Percentiles rank a stretch among this genome's conserved stretches.
phyloP scores from a whole-genome alignment of 192 early-diverging fungal species.

The Coemansia asiatica region DNA sequence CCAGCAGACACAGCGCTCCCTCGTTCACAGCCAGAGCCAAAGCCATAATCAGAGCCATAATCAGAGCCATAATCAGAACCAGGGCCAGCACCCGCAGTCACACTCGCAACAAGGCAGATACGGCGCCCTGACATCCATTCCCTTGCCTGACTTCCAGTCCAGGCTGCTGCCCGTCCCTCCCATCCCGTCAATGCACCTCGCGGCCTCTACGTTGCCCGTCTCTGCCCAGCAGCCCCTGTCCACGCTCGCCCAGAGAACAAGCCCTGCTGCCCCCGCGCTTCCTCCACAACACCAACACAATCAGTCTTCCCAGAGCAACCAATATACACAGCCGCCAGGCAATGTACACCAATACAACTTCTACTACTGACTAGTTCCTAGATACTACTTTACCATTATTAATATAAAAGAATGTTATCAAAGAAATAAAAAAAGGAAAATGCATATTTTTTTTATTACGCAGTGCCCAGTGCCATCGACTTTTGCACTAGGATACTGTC shows the following conservation, averaged over 20 bases:
- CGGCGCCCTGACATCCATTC: not conserved
- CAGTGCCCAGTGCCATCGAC: constrained; percentile 18
- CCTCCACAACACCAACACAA: not conserved
- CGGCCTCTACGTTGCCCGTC: not conserved
- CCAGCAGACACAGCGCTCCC: not conserved
- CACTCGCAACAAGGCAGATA: not conserved
- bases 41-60: not conserved
- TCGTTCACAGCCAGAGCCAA: not conserved
- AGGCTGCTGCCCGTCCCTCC: not conserved
- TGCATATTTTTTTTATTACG: not conserved
- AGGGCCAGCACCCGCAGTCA: not conserved
- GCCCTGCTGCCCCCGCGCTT: not conserved
- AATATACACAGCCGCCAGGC: not conserved
- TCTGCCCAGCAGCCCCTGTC: not conserved
- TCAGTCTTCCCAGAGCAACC: not conserved
- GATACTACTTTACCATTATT: not conserved
- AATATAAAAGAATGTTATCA: not conserved
- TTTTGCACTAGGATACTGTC: constrained; percentile 42
- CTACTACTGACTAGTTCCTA: not conserved
- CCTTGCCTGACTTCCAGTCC: too few relatives aligned
- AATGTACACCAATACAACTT: constrained; percentile 1
- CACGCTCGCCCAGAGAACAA: not conserved
- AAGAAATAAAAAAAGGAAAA: not conserved
- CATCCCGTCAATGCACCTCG: not conserved
- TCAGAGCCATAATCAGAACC: not conserved